A percentile compares a stretch with the other conserved stretches of the same genome.
These are phyloP conservation scores for Saccharata proteae DNA, from an alignment of 2,329 filamentous ascomycete species.

Conservation along the genomic window DNA sequence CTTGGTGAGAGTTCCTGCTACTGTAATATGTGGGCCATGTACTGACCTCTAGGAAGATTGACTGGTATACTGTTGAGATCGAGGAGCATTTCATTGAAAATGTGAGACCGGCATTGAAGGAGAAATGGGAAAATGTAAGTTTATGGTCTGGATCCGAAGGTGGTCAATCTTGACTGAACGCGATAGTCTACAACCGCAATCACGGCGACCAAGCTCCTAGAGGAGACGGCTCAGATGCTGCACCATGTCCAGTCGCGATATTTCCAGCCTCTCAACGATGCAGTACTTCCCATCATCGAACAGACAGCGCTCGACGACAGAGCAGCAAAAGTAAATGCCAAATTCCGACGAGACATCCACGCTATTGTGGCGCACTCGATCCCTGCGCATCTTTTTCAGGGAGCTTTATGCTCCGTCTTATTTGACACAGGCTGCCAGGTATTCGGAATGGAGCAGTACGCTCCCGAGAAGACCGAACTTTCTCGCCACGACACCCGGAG, in stretches of 20 bases:
- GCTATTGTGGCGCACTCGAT: slow-evolving; percentile 54
- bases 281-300: slow-evolving; percentile 20
- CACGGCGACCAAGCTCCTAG: slow-evolving; percentile 19
- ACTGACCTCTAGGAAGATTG: slow-evolving; percentile 14
- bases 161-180: slow-evolving; percentile 11
- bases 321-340: slow-evolving; percentile 21
- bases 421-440: slow-evolving; percentile 36
- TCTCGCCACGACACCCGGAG: slow-evolving; percentile 13
- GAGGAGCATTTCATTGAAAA: slow-evolving; percentile 27
- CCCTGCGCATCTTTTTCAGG: slow-evolving; percentile 37
- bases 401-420: slow-evolving; percentile 44
- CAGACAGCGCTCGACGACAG: slow-evolving; percentile 31
- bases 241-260: slow-evolving; percentile 26
- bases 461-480: slow-evolving; percentile 2
- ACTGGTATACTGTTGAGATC: slow-evolving; percentile 36
- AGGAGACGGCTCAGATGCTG: slow-evolving; percentile 24
- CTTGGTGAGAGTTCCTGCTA: slow-evolving; percentile 20
- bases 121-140: slow-evolving; percentile 20
- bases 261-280: slow-evolving; percentile 21
- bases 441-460: slow-evolving; percentile 28
- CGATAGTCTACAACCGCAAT: slow-evolving; percentile 14
- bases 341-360: slow-evolving; percentile 51
- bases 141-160: slow-evolving; percentile 5
- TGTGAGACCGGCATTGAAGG: slow-evolving; percentile 17
- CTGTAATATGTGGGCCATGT: slow-evolving; percentile 48